Evolutionary conservation across 2,329 filamentous ascomycete genomes (phyloP), one percentile per base, ranked within the genome.

Genomic region (Ophiostoma sp.): DNA sequence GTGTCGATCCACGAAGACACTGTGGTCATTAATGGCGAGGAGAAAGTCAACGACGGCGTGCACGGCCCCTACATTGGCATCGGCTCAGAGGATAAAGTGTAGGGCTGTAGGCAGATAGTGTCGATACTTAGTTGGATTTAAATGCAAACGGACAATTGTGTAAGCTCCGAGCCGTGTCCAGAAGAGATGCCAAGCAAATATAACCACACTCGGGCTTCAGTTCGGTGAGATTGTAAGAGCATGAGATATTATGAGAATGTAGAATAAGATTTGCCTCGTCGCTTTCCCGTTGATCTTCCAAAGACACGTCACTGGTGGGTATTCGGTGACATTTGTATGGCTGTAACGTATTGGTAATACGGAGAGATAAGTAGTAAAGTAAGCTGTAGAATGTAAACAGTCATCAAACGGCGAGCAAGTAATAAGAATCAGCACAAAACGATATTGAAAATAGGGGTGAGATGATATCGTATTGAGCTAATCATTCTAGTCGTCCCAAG

Each of bases 291-390:
- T 55, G 49, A 55, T 55, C 49, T 11, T 18, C 11, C 5, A 27
- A 18, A 55, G 49, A 55, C n/a, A 55, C 49, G 49, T 55, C 49
- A 55, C 49, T 9, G 7, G 49, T 55, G 49, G 49, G n/a, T 55
- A 55, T 55, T 27, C 18, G 49, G 49, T 36, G 8, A 55, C 49
- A 27, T 55, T 36, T 55, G 49, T 27, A 18, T 55, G 49, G 6
- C 27, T 36, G n/a, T 55, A 11, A 9, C n/a, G 49, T 11, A 55
- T 55, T 55, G 49, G 49, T 55, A 55, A 55, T 55, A 55, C 49
- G 49, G 49, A 36, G 18, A 55, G 49, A 55, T 55, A 27, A 55
- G n/a, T 55, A 55, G 49, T 27, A 18, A 2, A 55, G 49, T 27
- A 18, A 4, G 49, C 18, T 16, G 49, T 55, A 12, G 49, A 55